Percentiles rank a stretch among this genome's conserved stretches.
These are phyloP conservation scores for Berberis thunbergii DNA, from an alignment of 164 flowering plant genomes.

Conservation along the genomic window DNA sequence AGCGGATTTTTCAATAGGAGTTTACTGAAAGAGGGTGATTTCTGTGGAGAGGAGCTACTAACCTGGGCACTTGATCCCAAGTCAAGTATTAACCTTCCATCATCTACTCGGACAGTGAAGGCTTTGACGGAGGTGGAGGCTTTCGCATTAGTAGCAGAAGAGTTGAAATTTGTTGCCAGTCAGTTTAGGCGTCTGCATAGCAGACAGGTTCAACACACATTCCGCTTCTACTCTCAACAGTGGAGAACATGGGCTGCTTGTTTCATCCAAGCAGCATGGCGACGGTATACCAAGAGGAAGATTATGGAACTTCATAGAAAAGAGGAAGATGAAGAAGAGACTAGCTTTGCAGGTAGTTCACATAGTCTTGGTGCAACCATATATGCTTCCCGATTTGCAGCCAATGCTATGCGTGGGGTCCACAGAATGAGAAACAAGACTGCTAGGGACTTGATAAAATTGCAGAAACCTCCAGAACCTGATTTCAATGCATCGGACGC, in stretches of 20 bases:
- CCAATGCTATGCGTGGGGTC: conserved; percentile 81
- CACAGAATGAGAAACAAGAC: conserved; percentile 53
- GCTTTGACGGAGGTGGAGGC: conserved; percentile 92
- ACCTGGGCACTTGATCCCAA: conserved; percentile 98
- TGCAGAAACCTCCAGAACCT: conserved; percentile 89
- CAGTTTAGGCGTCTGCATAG: conserved; percentile 98
- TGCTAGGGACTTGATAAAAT: conserved; percentile 36
- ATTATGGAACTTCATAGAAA: conserved; percentile 51
- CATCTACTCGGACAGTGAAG: conserved; percentile 87
- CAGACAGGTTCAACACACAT: conserved; percentile 92
- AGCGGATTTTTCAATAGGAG: conserved; percentile 89
- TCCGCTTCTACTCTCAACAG: conserved; percentile 95
- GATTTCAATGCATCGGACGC: conserved; percentile 44
- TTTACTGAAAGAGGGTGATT: conserved; percentile 79
- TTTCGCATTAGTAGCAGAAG: conserved; percentile 84
- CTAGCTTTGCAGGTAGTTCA: conserved; percentile 31
- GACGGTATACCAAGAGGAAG: conserved; percentile 79
- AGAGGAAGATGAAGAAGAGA: conserved; percentile 42
- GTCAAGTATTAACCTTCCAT: conserved; percentile 78
- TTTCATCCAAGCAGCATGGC: conserved; percentile 97
- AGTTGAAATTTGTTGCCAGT: conserved; percentile 85
- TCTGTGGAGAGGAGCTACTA: conserved; percentile 95
- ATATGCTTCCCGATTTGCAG: conserved; percentile 74
- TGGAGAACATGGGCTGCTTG: conserved; percentile 99
- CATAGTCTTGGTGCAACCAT: conserved; percentile 76